Evolutionary conservation across 768 basidiomycete species (phyloP).

Genomic region (Panaeolus cyanescens): DNA sequence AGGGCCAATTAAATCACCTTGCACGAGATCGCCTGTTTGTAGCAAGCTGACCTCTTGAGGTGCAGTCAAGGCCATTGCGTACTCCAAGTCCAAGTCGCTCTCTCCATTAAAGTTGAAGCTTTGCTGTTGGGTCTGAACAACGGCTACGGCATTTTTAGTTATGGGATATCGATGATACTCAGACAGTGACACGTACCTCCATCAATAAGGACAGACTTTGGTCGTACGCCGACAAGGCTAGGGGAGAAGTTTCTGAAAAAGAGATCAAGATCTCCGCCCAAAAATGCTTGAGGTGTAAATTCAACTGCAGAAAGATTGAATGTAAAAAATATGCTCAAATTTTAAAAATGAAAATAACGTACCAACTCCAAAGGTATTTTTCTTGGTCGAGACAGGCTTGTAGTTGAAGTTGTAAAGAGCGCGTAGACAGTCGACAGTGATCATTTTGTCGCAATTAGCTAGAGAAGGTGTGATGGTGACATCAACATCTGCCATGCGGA

Average conservation of each 20-base stretch:
- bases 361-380: slow-evolving; percentile 30
- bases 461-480: slow-evolving; percentile 15
- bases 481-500: slow-evolving; percentile 18
- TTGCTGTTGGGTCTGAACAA: slow-evolving; percentile 41
- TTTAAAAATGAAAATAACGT: background rate
- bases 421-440: slow-evolving; percentile 26
- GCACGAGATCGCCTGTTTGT: slow-evolving; percentile 44
- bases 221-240: slow-evolving; percentile 34
- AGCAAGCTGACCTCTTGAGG: slow-evolving; percentile 42
- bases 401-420: slow-evolving; percentile 27
- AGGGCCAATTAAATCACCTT: slow-evolving; percentile 24
- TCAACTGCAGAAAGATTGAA: slow-evolving; percentile 16
- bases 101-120: slow-evolving; percentile 56
- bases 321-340: background rate
- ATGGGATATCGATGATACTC: no score
- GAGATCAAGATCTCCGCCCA: slow-evolving; percentile 22
- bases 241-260: slow-evolving; percentile 28
- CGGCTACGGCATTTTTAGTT: no score
- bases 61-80: slow-evolving; percentile 49
- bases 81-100: slow-evolving; percentile 59
- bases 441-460: background rate
- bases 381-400: slow-evolving; percentile 23
- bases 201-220: slow-evolving; percentile 34
- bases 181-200: slow-evolving; percentile 31
- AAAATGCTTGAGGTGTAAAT: slow-evolving; percentile 28